These are phyloP conservation scores for Helianthus tuberosus DNA, from an alignment of 129 eudicot genomes.

Conservation along the genomic window DNA sequence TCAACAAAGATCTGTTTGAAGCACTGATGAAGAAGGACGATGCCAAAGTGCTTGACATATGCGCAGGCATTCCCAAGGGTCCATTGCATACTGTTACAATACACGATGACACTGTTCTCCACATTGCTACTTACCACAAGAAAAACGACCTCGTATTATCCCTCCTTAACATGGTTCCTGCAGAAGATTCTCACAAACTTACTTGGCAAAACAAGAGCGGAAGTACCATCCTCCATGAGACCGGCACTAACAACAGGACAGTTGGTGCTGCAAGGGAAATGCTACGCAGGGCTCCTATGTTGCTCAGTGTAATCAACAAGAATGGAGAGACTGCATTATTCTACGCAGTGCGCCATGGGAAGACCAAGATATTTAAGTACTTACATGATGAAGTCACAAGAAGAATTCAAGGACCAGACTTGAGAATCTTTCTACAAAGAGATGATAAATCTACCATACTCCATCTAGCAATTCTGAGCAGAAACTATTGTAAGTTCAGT, in stretches of 20 bases:
- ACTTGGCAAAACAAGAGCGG: not conserved
- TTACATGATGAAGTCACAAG: constrained; percentile 16
- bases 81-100: constrained; percentile 33
- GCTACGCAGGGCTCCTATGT: constrained; percentile 21
- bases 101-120: constrained; percentile 35
- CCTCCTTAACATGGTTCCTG: constrained; percentile 10
- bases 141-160: constrained; percentile 7
- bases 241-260: constrained; percentile 21
- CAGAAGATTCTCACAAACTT: not conserved
- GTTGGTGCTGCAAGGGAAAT: constrained; percentile 21
- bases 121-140: constrained; percentile 34
- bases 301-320: constrained; percentile 25
- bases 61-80: constrained; percentile 28
- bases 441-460: constrained; percentile 31
- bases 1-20: not conserved
- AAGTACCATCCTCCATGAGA: constrained; percentile 44
- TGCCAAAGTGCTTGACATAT: constrained; percentile 12
- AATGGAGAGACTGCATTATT: constrained; percentile 37
- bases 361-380: constrained; percentile 21
- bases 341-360: constrained; percentile 34
- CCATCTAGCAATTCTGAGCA: constrained; percentile 27
- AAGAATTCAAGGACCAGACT: not conserved
- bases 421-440: constrained; percentile 6
- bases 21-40: constrained; percentile 23
- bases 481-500: constrained; percentile 34